These are phyloP conservation scores for Xylaria sp. DNA, from an alignment of 495 filamentous ascomycete genomes.

Conservation along the genomic window DNA sequence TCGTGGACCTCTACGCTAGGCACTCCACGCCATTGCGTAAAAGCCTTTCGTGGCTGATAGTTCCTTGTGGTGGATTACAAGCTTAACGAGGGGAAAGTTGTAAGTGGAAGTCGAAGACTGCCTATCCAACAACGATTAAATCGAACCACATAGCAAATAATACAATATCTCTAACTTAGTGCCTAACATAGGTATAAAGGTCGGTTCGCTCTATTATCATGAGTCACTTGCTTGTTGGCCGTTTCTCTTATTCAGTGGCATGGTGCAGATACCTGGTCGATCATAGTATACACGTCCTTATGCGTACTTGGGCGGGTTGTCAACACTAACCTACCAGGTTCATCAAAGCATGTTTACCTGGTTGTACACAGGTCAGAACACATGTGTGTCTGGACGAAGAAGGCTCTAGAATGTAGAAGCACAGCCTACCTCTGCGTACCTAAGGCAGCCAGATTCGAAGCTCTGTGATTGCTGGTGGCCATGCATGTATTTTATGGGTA, in stretches of 20 bases:
- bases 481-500: conserved; percentile 6
- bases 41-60: not conserved
- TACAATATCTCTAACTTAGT: not conserved
- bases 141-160: not conserved
- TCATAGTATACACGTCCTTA: not conserved
- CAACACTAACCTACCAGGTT: not conserved
- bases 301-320: not conserved
- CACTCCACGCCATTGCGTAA: not conserved
- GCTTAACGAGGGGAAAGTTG: not conserved
- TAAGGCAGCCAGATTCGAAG: not conserved
- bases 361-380: not conserved
- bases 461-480: conserved; percentile 5
- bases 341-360: not conserved
- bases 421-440: not conserved
- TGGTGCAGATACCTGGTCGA: not conserved
- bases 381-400: not conserved
- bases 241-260: not conserved
- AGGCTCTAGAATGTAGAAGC: conserved; percentile 1
- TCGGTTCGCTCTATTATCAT: not conserved
- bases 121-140: not conserved
- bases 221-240: too few species aligned
- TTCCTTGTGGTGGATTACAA: not conserved
- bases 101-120: not conserved
- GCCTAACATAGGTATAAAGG: not conserved
- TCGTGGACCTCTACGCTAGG: too few species aligned